Conservation (phyloP, 1,139 yeast genomes). For the Keqinozyma sinolaborantium region DNA sequence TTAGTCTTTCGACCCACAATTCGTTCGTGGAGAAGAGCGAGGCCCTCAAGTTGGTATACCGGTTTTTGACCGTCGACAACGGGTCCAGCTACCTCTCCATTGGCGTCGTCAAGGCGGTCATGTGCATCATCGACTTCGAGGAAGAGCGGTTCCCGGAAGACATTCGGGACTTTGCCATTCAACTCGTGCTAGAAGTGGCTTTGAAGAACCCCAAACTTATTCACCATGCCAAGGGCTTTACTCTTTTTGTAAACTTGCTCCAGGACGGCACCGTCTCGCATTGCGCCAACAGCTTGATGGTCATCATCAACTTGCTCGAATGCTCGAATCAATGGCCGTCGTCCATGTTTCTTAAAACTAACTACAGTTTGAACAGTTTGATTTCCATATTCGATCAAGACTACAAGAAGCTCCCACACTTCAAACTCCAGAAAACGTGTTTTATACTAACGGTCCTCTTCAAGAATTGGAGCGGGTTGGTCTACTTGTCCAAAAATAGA, state of each 20-base stretch:
- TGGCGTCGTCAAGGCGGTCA: constrained; percentile 69
- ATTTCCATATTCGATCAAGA: constrained; percentile 53
- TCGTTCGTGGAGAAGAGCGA: constrained; percentile 68
- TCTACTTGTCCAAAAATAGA: constrained; percentile 58
- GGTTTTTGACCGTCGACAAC: constrained; percentile 52
- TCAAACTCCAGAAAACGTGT: constrained; percentile 58
- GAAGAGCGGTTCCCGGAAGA: constrained; percentile 4
- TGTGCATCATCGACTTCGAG: constrained; percentile 58
- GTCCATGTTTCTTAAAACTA: constrained; percentile 40
- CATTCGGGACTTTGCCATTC: constrained; percentile 24
- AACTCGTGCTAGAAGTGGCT: constrained; percentile 71
- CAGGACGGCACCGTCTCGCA: constrained; percentile 50
- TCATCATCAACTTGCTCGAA: constrained; percentile 60
- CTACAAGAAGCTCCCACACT: constrained; percentile 7
- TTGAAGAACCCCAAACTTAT: constrained; percentile 59
- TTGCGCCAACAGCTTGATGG: constrained; percentile 49
- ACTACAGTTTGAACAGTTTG: constrained; percentile 61
- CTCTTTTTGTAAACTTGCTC: constrained; percentile 53
- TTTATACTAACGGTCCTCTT: constrained; percentile 58
- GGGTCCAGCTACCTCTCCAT: constrained; percentile 57
- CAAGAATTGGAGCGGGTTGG: constrained; percentile 75
- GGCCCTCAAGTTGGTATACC: constrained; percentile 69
- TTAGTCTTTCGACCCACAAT: constrained; percentile 55
- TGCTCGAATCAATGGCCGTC: constrained; percentile 52
- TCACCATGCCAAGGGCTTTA: constrained; percentile 63